Percentiles rank a stretch among this genome's conserved stretches.
These are phyloP conservation scores for Acer negundo DNA, from an alignment of 345 rosid species.

Conservation along the genomic window DNA sequence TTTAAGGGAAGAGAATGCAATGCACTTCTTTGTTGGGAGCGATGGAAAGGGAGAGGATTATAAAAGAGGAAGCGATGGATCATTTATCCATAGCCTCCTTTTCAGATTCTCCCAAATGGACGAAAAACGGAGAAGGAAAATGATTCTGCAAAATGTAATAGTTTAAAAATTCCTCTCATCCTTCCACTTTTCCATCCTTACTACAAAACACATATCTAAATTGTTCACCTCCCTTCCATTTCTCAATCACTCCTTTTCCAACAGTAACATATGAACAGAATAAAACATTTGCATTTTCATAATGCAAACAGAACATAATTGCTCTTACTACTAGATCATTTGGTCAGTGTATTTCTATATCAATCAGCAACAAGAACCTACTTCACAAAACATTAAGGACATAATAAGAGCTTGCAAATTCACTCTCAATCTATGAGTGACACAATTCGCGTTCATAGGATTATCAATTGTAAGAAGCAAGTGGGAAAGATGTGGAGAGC, in stretches of 20 bases:
- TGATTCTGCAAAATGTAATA: too few species aligned
- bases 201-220: neutral
- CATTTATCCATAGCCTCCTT: too few species aligned
- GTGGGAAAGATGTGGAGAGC: neutral
- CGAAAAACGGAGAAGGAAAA: too few species aligned
- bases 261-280: neutral
- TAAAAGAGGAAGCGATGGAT: too few species aligned
- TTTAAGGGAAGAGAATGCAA: too few species aligned
- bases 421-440: neutral
- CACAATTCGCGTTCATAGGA: conserved; percentile 2
- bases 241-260: neutral
- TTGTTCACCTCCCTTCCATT: too few species aligned
- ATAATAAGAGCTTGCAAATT: neutral
- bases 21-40: too few species aligned
- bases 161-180: neutral
- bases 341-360: neutral
- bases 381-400: neutral
- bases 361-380: neutral
- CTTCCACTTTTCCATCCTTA: neutral
- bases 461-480: neutral
- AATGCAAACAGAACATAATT: neutral
- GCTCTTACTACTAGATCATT: neutral
- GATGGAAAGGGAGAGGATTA: too few species aligned
- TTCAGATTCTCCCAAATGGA: too few species aligned
- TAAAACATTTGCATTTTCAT: neutral